Base-by-base conservation (phyloP, 306 rosid genomes). In the Cicer arietinum region DNA sequence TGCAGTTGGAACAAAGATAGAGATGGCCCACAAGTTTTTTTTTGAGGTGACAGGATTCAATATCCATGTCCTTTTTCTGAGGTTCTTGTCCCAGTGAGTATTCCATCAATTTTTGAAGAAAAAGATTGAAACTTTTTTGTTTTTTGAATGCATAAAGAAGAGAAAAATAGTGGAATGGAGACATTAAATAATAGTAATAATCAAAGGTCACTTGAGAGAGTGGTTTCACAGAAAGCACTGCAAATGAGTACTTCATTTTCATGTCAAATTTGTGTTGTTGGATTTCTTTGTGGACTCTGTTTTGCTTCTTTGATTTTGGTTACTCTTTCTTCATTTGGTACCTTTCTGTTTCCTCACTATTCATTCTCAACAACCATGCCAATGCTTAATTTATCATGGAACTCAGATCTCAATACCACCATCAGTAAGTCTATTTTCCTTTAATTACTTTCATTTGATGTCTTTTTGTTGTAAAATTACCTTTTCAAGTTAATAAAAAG, bases 191-290 rank as follows among this genome's bases (percentile, higher is more conserved):
- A 30, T 30, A 30, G 5, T 30, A 30, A 30, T 30, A 30, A 83
- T 70, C 91, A 87, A 53, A 94, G 85, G 62, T 85, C 82, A 63
- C 44, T 94, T 35, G 96, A 91, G 88, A 91, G 89, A 86, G 85
- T 79, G 59, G 90, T 94, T 54, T 94, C 98, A 3, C 97, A 84
- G 76, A 91, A 22, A 83, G 98, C 98, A 37, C 10, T 94, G 85
- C 96, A 91, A 81, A 84, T 91, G 89, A 94, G 96, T 12, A 87
- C 73, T 52, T 91, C 96, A 3, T 91, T 90, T 74, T 85, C 92
- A 35, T 94, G 98, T 59, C 96, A 90, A 77, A 85, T 91, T 72
- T 94, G 97, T 85, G 97, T 87, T 39, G 84, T 89, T 61, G 98
- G 97, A 18, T 87, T 94, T 84, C 90, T 94, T 9, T 86, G 87